A percentile compares a stretch with the other conserved stretches of the same genome.
phyloP scores from a whole-genome alignment of 2,329 filamentous ascomycete species.

The Colletotrichum sp. region DNA sequence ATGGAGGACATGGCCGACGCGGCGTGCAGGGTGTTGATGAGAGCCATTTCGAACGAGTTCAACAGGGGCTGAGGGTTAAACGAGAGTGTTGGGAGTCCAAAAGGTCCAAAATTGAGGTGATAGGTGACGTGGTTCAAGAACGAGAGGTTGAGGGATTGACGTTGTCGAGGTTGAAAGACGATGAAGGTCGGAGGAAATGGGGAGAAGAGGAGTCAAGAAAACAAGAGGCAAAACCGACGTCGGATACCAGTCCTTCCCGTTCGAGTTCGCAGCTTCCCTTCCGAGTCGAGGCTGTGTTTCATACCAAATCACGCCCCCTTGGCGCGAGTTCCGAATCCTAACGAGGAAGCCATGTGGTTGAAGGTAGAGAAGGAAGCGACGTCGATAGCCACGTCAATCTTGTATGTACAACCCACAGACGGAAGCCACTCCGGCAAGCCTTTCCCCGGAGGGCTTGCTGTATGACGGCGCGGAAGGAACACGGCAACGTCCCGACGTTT shows the following conservation, averaged over 20 bases:
- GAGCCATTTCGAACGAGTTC: neutral
- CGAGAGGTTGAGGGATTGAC: neutral
- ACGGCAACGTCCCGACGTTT: neutral
- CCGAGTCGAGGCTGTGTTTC: neutral
- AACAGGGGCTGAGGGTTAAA: neutral
- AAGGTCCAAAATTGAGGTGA: neutral
- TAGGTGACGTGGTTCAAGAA: neutral
- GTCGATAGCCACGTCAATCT: neutral
- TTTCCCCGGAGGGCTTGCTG: neutral
- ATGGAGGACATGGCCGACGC: slow-evolving; percentile 4
- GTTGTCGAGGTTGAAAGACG: neutral
- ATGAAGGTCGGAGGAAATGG: neutral
- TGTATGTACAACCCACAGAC: neutral
- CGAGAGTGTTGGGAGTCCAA: neutral
- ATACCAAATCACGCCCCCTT: neutral
- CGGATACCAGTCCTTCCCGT: neutral
- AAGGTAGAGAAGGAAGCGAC: neutral
- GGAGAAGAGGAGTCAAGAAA: neutral
- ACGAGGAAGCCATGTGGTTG: neutral
- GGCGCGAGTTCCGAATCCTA: neutral
- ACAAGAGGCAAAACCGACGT: neutral
- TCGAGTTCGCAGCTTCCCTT: neutral
- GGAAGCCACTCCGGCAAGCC: neutral
- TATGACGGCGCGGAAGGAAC: neutral
- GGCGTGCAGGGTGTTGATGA: neutral